Percentiles rank a stretch among this genome's conserved stretches.
Conservation (phyloP, 176 grass and related monocot species). For the Zea luxurians region DNA sequence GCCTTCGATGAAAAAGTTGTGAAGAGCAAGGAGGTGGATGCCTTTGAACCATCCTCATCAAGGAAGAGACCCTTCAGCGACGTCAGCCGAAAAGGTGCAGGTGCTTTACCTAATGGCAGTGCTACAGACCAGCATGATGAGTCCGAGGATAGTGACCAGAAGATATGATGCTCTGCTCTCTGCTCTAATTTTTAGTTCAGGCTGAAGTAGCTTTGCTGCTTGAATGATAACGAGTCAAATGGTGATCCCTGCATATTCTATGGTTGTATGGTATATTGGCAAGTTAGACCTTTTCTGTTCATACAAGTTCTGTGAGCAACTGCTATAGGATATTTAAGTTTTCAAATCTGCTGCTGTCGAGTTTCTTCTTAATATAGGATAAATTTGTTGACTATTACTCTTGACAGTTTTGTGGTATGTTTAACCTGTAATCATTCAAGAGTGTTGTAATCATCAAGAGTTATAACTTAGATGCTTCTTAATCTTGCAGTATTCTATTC, state of each 20-base stretch:
- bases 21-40: conserved; percentile 45
- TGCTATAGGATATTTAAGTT: conserved; percentile 14
- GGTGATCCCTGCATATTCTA: background rate
- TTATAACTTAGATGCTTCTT: background rate
- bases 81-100: conserved; percentile 29
- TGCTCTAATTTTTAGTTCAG: conserved; percentile 21
- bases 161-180: conserved; percentile 11
- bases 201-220: conserved; percentile 25
- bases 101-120: conserved; percentile 40
- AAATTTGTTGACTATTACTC: background rate
- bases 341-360: background rate
- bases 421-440: background rate
- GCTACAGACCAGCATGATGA: conserved; percentile 27
- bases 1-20: conserved; percentile 35
- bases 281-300: conserved; percentile 15
- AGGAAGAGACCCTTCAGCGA: conserved; percentile 60
- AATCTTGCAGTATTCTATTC: background rate
- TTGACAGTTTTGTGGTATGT: conserved; percentile 5
- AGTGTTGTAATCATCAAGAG: background rate
- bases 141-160: conserved; percentile 45
- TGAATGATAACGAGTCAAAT: conserved; percentile 10
- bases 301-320: conserved; percentile 18
- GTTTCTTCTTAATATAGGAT: conserved; percentile 3
- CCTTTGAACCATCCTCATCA: conserved; percentile 39
- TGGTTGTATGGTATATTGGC: conserved; percentile 13